Percentiles rank a stretch among this genome's conserved stretches.
phyloP scores from a whole-genome alignment of 2,329 filamentous ascomycete genomes.

The Claviceps capensis region DNA sequence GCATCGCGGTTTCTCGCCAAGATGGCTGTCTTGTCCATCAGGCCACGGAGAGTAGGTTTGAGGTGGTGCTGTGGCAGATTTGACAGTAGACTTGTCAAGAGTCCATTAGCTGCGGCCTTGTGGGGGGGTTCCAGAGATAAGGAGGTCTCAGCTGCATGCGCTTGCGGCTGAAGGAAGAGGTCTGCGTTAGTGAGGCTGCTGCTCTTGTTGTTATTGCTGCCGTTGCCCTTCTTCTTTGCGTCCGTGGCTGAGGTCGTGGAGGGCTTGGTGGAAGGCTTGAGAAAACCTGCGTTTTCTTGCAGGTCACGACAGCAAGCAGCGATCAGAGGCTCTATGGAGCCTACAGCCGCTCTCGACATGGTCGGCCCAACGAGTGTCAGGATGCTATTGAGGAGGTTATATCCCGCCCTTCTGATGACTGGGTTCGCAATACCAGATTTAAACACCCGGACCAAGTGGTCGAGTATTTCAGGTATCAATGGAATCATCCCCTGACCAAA shows the following conservation, averaged over 20 bases:
- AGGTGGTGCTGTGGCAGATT: constrained; percentile 52
- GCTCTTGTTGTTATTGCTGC: constrained; percentile 13
- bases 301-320: constrained; percentile 64
- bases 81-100: constrained; percentile 51
- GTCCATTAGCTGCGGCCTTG: constrained; percentile 38
- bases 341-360: constrained; percentile 51
- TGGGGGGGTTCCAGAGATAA: constrained; percentile 31
- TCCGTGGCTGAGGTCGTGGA: constrained; percentile 15
- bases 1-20: constrained; percentile 53
- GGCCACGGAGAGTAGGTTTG: constrained; percentile 55
- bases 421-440: constrained; percentile 38
- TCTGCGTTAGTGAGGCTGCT: constrained; percentile 48
- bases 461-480: constrained; percentile 49
- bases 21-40: constrained; percentile 72
- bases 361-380: constrained; percentile 50
- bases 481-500: constrained; percentile 45
- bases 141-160: constrained; percentile 17
- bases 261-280: constrained; percentile 25
- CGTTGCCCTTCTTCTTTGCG: constrained; percentile 20
- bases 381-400: constrained; percentile 42
- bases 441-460: constrained; percentile 62
- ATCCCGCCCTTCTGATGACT: constrained; percentile 45
- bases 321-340: constrained; percentile 47
- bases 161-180: constrained; percentile 44
- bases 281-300: constrained; percentile 37